Base-by-base conservation (phyloP, 192 early-diverging fungal genomes). In the Coemansia sp. region DNA sequence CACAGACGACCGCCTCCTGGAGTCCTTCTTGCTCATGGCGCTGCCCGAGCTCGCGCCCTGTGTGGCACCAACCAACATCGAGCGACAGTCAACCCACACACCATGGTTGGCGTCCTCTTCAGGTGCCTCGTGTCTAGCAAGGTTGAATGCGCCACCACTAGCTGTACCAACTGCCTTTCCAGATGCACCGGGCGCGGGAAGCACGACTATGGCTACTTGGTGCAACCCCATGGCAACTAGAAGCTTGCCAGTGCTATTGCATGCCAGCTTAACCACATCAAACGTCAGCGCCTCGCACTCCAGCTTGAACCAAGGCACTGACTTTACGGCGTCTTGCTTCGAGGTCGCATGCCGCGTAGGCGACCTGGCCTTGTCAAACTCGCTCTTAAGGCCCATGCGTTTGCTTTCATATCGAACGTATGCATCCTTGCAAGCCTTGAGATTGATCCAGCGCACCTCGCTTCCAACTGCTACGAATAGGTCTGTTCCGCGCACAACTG, bases 371-470 rank as follows among this genome's bases (percentile, higher is more conserved):
- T 55, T 55, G 28, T n/a, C 51, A 7, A 28, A 16, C 2, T 65
- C 67, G 34, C 51, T 39, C 34, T 61, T 59, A 24, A 68, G 43
- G 11, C 73, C 70, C 53, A 75, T 31, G 8, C 73, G 72, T 48
- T 59, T 64, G 55, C 66, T 66, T 39, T 81, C 78, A 28, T 57
- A 65, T 59, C 79, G 71, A 40, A 87, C 77, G 64, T 83, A 88
- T 10, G 84, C 72, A 57, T 86, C 84, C 51, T 90, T 90, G 61
- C 86, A 84, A 9, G 84, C 84, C 43, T 78, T 85, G 3, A 90
- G 74, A 43, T 76, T 87, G 39, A 88, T 76, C 55, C 81, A 78
- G n/a, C 89, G 82, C 45, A 90, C 76, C 35, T 85, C 79, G 31
- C 62, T 57, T 0, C 86, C 83, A 1, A 89, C 77, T 1, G 88